A percentile compares a stretch with the other conserved stretches of the same genome.
phyloP scores from a whole-genome alignment of 768 basidiomycete genomes.

The Tricholoma sp. region DNA sequence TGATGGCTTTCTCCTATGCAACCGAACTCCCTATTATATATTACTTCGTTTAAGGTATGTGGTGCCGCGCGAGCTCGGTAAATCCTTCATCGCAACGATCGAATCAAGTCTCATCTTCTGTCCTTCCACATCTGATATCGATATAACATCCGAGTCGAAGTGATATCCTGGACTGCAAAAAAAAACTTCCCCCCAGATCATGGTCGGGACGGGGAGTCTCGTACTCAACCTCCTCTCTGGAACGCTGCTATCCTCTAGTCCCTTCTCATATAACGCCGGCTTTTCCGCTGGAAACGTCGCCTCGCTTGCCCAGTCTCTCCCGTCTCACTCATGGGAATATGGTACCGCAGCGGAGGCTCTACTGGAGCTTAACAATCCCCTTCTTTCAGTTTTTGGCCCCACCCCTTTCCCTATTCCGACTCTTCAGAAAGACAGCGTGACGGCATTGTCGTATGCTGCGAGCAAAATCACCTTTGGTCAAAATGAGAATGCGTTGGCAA shows the following conservation, averaged over 20 bases:
- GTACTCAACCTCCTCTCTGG: neutral
- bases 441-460: slow-evolving; percentile 32
- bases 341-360: slow-evolving; percentile 38
- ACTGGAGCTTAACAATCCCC: slow-evolving; percentile 37
- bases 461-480: slow-evolving; percentile 31
- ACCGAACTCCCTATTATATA: too few relatives aligned
- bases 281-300: slow-evolving; percentile 31
- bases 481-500: slow-evolving; percentile 27
- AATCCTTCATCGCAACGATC: too few relatives aligned
- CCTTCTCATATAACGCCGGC: slow-evolving; percentile 30
- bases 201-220: neutral
- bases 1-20: too few relatives aligned
- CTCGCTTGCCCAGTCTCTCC: slow-evolving; percentile 27
- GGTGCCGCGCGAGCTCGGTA: too few relatives aligned
- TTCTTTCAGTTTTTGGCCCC: slow-evolving; percentile 34
- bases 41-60: too few relatives aligned
- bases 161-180: too few relatives aligned
- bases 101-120: too few relatives aligned
- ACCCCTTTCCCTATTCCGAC: slow-evolving; percentile 29
- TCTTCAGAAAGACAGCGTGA: slow-evolving; percentile 14
- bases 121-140: too few relatives aligned
- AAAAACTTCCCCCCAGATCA: neutral
- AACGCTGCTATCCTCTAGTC: slow-evolving; percentile 4
- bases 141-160: too few relatives aligned
- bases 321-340: slow-evolving; percentile 45